phyloP scores from a whole-genome alignment of 345 rosid species.

The Lenwebbia sp. region DNA sequence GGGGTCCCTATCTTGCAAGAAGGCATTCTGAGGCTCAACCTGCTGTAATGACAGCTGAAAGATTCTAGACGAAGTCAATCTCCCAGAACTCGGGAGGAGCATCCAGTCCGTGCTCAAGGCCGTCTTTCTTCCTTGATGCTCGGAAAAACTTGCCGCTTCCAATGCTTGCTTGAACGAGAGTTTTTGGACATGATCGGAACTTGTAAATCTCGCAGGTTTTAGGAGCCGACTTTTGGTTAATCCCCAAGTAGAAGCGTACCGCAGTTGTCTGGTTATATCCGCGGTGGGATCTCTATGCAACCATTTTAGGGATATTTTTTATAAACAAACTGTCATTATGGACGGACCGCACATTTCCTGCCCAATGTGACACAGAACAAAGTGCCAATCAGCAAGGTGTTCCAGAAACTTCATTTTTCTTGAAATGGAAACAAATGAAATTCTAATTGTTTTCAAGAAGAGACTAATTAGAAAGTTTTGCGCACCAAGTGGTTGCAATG shows the following conservation, averaged over 20 bases:
- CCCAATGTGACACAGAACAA: not conserved
- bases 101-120: not conserved
- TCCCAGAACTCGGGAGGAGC: not conserved
- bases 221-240: not conserved
- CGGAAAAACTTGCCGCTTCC: not conserved
- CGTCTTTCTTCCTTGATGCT: not conserved
- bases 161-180: not conserved
- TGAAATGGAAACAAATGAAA: not conserved
- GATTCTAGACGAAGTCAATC: conserved; percentile 27
- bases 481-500: not conserved
- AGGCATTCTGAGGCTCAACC: conserved; percentile 54
- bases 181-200: not conserved
- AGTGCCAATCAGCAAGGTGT: not conserved
- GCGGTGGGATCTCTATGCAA: not conserved
- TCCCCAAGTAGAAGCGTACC: not conserved
- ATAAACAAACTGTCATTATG: not conserved
- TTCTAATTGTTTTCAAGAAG: not conserved
- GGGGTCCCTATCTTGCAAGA: conserved; percentile 58
- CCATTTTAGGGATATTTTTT: not conserved
- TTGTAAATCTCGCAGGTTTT: not conserved
- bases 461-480: not conserved
- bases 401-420: not conserved
- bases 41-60: conserved; percentile 62
- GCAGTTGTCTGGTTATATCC: not conserved
- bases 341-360: not conserved